Evolutionary conservation across 108 stramenopile genomes (phyloP).

Genomic region (Phaeodactylum tricornutum): DNA sequence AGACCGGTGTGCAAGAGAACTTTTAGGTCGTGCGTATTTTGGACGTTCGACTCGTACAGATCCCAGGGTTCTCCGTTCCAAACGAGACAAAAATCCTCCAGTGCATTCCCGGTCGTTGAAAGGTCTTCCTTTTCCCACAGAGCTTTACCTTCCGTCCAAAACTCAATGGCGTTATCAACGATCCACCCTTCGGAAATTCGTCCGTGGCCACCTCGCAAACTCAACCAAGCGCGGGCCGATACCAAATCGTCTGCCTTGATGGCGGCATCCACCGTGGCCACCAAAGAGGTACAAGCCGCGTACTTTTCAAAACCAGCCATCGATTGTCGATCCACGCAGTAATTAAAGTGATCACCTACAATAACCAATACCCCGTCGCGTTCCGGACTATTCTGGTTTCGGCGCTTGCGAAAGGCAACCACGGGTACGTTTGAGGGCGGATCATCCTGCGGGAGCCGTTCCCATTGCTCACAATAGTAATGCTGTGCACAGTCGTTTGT

Average conservation of each 20-base stretch:
- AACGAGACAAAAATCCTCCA: conserved; percentile 14
- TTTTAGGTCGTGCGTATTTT: too few relatives aligned
- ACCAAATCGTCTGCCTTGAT: conserved; percentile 45
- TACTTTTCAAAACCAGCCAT: conserved; percentile 14
- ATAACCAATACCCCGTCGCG: conserved; percentile 58
- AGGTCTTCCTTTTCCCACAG: conserved; percentile 12
- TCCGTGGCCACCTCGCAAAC: conserved; percentile 69
- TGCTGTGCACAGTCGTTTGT: conserved; percentile 64
- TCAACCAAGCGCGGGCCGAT: conserved; percentile 41
- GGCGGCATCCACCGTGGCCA: conserved; percentile 54
- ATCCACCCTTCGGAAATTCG: conserved; percentile 55
- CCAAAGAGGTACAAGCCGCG: conserved; percentile 13
- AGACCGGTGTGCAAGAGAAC: too few relatives aligned
- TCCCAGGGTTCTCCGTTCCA: conserved; percentile 36
- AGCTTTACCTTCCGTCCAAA: conserved; percentile 53
- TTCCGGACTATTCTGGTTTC: too few relatives aligned
- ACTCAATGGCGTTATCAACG: conserved; percentile 58
- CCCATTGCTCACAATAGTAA: conserved; percentile 83
- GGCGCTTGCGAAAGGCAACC: too few relatives aligned
- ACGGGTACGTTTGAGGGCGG: conserved; percentile 4
- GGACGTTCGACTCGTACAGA: conserved; percentile 40
- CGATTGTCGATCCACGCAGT: conserved; percentile 20
- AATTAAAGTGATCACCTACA: conserved; percentile 78
- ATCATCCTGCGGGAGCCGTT: conserved; percentile 43
- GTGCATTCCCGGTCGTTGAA: conserved; percentile 3